These are phyloP conservation scores for Sporothrix luriei DNA, from an alignment of 2,329 filamentous ascomycete species.

Conservation along the genomic window DNA sequence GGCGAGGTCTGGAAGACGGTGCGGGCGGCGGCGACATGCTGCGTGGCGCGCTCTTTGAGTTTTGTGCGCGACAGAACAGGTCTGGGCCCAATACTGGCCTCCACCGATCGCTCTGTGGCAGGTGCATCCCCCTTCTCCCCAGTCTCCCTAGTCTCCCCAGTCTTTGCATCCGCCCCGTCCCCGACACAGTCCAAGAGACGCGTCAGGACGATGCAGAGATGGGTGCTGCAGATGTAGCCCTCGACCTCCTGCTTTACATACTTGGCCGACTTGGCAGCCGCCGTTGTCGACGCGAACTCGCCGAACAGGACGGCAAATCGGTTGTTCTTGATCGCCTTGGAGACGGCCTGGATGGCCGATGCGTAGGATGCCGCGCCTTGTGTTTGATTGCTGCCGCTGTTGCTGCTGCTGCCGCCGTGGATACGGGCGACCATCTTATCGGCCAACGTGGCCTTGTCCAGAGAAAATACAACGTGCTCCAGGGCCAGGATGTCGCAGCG, in stretches of 20 bases:
- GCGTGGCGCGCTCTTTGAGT: background rate
- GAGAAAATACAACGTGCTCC: slow-evolving; percentile 38
- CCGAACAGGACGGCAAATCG: slow-evolving; percentile 39
- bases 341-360: background rate
- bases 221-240: slow-evolving; percentile 54
- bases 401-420: background rate
- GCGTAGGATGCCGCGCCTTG: background rate
- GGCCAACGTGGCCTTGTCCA: background rate
- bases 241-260: slow-evolving; percentile 53
- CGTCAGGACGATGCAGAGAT: slow-evolving; percentile 44
- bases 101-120: too few species aligned
- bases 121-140: background rate
- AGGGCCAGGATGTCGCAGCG: slow-evolving; percentile 55
- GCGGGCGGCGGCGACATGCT: background rate
- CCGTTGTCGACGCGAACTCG: slow-evolving; percentile 49
- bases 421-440: background rate
- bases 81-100: background rate
- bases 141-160: background rate
- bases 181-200: background rate
- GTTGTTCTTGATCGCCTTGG: background rate
- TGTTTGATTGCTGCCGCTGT: background rate
- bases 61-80: background rate
- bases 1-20: background rate
- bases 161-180: background rate
- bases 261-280: slow-evolving; percentile 43